phyloP scores from a whole-genome alignment of 768 basidiomycete species.

The Crucibulum laeve region DNA sequence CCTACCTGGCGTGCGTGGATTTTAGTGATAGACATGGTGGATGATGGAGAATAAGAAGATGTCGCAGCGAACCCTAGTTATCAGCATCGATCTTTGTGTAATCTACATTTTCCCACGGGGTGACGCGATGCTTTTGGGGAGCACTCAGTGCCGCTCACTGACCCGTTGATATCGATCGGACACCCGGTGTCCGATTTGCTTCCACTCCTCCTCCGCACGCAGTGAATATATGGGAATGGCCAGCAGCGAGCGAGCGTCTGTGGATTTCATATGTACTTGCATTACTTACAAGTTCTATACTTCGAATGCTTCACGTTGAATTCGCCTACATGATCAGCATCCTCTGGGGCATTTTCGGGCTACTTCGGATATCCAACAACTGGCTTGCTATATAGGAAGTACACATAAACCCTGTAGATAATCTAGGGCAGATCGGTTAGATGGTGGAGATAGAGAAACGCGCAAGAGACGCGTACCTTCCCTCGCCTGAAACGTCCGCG shows the following conservation, averaged over 20 bases:
- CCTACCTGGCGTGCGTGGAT: constrained; percentile 88
- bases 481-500: background rate
- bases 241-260: too few species aligned
- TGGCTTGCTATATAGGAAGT: too few species aligned
- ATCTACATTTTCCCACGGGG: constrained; percentile 35
- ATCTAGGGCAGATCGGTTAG: background rate
- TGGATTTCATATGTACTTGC: too few species aligned
- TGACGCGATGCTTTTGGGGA: constrained; percentile 1
- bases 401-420: background rate
- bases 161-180: too few species aligned
- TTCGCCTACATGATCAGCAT: too few species aligned
- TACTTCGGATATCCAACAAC: too few species aligned
- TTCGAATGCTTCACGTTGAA: too few species aligned
- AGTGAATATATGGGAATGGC: too few species aligned
- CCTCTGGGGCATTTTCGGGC: too few species aligned
- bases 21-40: constrained; percentile 87
- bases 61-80: constrained; percentile 22
- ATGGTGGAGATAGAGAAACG: constrained; percentile 1
- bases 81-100: constrained; percentile 31
- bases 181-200: background rate
- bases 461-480: background rate
- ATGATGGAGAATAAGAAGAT: constrained; percentile 22
- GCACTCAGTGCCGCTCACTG: background rate
- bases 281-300: too few species aligned
- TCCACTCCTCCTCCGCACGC: too few species aligned